phyloP scores from a whole-genome alignment of 139 green algal genomes.

The Closterium sp. region DNA sequence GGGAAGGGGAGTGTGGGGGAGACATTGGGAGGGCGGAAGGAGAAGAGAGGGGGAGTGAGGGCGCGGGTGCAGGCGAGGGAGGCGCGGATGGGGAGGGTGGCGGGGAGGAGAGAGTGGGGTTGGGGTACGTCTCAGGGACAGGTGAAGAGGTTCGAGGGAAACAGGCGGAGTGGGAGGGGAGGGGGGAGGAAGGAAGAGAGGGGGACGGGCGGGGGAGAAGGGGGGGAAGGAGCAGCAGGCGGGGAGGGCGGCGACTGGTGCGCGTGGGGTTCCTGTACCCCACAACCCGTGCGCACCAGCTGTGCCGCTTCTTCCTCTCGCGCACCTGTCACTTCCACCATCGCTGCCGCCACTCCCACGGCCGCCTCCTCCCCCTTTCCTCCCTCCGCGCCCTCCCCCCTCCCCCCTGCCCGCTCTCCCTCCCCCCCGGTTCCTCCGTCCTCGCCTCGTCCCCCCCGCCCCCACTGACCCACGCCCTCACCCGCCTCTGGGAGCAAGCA shows the following conservation, averaged over 20 bases:
- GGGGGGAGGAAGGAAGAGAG: neutral
- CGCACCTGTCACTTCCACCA: slow-evolving; percentile 16
- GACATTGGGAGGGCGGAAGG: too few relatives aligned
- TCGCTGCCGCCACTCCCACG: slow-evolving; percentile 24
- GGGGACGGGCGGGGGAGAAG: neutral
- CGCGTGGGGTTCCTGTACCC: neutral
- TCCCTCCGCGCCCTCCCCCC: neutral
- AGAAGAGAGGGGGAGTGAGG: neutral
- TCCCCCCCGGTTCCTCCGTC: neutral
- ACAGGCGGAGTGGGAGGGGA: neutral
- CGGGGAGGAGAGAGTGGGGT: neutral
- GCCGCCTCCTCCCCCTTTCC: neutral
- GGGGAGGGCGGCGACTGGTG: neutral
- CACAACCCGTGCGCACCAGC: neutral
- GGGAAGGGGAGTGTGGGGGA: neutral
- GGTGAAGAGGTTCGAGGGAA: neutral
- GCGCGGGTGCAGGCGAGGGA: neutral
- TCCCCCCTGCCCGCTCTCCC: neutral
- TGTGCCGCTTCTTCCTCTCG: slow-evolving; percentile 21
- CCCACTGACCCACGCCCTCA: neutral
- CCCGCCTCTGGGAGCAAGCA: neutral
- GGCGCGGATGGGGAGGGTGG: neutral
- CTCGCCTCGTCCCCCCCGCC: neutral
- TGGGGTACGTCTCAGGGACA: neutral
- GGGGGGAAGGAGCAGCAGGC: neutral